Conservation (phyloP, 805 yeast genomes). For the Suhomyces sp. region DNA sequence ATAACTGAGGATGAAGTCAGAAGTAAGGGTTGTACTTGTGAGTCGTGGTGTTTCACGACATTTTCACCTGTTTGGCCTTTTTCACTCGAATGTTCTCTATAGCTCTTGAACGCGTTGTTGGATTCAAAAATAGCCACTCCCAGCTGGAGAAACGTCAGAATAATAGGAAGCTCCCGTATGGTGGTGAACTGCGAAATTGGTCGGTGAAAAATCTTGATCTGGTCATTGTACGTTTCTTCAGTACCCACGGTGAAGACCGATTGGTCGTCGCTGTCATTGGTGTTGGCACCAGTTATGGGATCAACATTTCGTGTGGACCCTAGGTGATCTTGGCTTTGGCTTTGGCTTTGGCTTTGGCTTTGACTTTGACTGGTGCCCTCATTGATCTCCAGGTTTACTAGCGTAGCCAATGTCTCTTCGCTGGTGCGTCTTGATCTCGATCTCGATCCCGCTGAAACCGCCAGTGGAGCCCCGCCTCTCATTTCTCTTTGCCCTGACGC, state of each 20-base stretch:
- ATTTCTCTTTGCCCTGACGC: too few relatives aligned
- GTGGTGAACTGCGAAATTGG: conserved; percentile 11
- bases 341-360: too few relatives aligned
- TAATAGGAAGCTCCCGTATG: conserved; percentile 16
- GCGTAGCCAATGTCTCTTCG: conserved; percentile 10
- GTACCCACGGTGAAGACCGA: conserved; percentile 8
- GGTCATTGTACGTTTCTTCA: conserved; percentile 20
- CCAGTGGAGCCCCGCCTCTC: too few relatives aligned
- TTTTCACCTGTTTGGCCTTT: not conserved
- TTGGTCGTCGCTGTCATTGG: not conserved
- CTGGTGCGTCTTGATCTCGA: conserved; percentile 6
- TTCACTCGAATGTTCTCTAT: not conserved
- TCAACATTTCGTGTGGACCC: too few relatives aligned
- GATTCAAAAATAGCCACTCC: conserved; percentile 18
- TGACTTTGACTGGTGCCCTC: too few relatives aligned
- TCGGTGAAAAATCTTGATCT: conserved; percentile 14
- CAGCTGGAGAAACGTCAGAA: conserved; percentile 19
- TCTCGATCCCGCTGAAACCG: too few relatives aligned
- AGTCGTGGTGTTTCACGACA: conserved; percentile 5
- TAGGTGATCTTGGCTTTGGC: too few relatives aligned
- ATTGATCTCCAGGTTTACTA: conserved; percentile 9
- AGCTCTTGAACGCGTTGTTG: conserved; percentile 6
- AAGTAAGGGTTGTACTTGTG: conserved; percentile 18
- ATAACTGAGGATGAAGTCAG: conserved; percentile 22
- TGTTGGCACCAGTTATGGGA: not conserved